Evolutionary conservation across 176 grass and related monocot genomes (phyloP), one percentile per base, ranked within the genome.

Genomic region (Lolium rigidum): DNA sequence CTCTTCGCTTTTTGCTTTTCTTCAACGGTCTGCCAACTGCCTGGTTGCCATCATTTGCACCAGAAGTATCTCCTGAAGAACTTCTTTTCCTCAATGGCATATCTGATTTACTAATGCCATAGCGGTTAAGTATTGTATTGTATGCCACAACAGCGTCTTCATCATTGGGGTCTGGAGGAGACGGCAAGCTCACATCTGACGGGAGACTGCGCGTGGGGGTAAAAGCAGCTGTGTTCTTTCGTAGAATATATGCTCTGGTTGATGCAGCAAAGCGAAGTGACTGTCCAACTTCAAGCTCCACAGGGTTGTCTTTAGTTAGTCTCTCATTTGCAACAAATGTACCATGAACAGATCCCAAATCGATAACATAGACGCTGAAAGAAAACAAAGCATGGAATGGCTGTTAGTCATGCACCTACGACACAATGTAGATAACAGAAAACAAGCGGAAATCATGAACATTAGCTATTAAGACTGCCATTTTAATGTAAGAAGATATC

Each of bases 241-340:
- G 76, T 50, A 98, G 82, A 76, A 98, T 67, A 80, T 98, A 98
- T 65, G 14, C 94, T 84, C 97, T 91, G 44, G 97, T 94, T 71
- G 97, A 98, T 83, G 97, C 94, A 80, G 94, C 97, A 69, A 98
- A 96, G 26, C 91, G 88, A 76, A 98, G 88, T 44, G 97, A 98
- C 79, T 96, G 97, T 48, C 97, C 97, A 91, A 95, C 88, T 88
- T 98, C 97, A 83, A 98, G 88, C 54, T 98, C 97, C 58, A 98
- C 90, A 55, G 94, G 94, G 76, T 72, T 95, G 48, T 98, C 97
- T 81, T 95, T 96, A 4, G 78, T 89, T 81, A 98, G 75, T 86
- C 97, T 94, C 84, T 98, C 97, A 86, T 95, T 98, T 21, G 90
- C 97, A 87, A 98, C 94, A 84, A 98, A 96, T 62, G 97, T 98